A percentile compares a stretch with the other conserved stretches of the same genome.
Evolutionary conservation across 129 eudicot genomes (phyloP).

Genomic region (Chrysanthemum lavandulifolium): DNA sequence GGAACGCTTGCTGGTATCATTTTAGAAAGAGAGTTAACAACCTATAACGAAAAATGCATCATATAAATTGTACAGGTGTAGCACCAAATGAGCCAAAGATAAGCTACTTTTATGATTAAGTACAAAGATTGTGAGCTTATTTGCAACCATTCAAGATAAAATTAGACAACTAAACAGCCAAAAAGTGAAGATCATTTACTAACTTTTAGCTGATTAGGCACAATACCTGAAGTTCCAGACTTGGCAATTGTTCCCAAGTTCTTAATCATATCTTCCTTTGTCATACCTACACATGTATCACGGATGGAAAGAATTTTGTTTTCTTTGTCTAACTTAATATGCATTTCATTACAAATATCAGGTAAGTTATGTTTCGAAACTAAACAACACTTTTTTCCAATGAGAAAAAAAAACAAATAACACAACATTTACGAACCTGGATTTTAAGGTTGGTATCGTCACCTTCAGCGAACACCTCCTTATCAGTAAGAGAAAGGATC

Average conservation of each 20-base stretch:
- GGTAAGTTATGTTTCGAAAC: not conserved
- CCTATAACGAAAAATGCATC: too few species aligned
- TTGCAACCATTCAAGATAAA: too few species aligned
- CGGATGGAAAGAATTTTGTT: slow-evolving; percentile 88
- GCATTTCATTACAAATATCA: slow-evolving; percentile 20
- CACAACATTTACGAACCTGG: slow-evolving; percentile 49
- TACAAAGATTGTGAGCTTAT: too few species aligned
- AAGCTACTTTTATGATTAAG: too few species aligned
- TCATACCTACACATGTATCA: slow-evolving; percentile 96
- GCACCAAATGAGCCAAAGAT: too few species aligned
- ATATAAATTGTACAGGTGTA: too few species aligned
- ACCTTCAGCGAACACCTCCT: slow-evolving; percentile 85
- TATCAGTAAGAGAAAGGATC: slow-evolving; percentile 84
- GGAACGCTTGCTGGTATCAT: too few species aligned
- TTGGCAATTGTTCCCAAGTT: slow-evolving; percentile 95
- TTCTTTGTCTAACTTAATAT: slow-evolving; percentile 92
- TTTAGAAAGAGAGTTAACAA: too few species aligned
- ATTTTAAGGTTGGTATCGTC: slow-evolving; percentile 87
- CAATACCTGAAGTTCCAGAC: slow-evolving; percentile 93
- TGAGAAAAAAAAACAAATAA: not conserved
- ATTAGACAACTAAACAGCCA: not conserved
- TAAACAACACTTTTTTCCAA: not conserved
- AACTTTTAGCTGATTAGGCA: not conserved
- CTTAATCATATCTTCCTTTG: slow-evolving; percentile 91
- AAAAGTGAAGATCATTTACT: not conserved